These are phyloP conservation scores for Eimeria necatrix DNA, from an alignment of 169 alveolate species.

Conservation along the genomic window DNA sequence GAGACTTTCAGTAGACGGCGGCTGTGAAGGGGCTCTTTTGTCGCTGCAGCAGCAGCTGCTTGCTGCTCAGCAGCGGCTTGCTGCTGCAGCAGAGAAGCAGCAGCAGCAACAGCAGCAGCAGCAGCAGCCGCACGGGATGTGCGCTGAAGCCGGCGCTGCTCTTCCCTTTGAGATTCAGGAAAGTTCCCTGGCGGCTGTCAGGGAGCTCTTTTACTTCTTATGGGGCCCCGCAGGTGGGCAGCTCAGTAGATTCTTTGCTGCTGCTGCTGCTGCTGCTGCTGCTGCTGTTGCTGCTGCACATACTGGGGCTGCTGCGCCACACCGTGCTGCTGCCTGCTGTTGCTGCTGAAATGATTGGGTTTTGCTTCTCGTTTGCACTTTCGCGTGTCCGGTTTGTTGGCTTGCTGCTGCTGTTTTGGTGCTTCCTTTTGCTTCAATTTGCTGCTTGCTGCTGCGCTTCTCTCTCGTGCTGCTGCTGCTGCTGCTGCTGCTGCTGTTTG, in stretches of 20 bases:
- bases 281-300: neutral
- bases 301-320: neutral
- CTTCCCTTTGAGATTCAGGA: neutral
- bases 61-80: neutral
- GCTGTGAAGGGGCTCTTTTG: neutral
- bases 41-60: neutral
- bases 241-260: neutral
- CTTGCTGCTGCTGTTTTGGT: neutral
- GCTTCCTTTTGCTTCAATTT: neutral
- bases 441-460: neutral
- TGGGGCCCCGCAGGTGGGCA: slow-evolving; percentile 54
- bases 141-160: too few relatives aligned
- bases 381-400: neutral
- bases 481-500: neutral
- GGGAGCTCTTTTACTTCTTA: slow-evolving; percentile 2
- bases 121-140: too few relatives aligned
- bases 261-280: neutral
- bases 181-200: neutral
- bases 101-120: too few relatives aligned
- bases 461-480: neutral
- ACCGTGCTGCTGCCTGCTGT: neutral
- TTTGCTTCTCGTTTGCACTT: neutral
- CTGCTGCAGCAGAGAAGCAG: neutral
- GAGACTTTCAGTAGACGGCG: neutral
- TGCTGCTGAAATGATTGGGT: neutral